phyloP scores from a whole-genome alignment of 768 basidiomycete species.

The Pulveroboletus sp. region DNA sequence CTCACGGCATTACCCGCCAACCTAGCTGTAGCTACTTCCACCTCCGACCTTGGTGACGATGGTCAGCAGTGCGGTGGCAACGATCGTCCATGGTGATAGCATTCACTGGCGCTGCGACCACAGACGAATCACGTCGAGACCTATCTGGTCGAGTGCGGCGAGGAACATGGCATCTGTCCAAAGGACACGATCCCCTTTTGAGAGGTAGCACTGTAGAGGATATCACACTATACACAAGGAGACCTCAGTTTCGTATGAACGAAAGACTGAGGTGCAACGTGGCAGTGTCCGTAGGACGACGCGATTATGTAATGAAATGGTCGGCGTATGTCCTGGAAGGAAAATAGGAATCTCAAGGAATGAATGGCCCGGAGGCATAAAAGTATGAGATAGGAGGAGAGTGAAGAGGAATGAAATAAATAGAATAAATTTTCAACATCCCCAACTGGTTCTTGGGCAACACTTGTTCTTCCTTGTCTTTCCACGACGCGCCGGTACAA shows the following conservation, averaged over 20 bases:
- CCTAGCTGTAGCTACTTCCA: slow-evolving; percentile 65
- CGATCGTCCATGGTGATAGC: slow-evolving; percentile 44
- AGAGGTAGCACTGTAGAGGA: too few relatives aligned
- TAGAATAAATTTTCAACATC: too few relatives aligned
- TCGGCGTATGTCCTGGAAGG: too few relatives aligned
- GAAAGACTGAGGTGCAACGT: too few relatives aligned
- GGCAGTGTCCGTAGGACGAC: too few relatives aligned
- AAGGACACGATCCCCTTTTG: slow-evolving; percentile 26
- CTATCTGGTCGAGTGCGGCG: slow-evolving; percentile 59
- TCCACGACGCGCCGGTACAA: slow-evolving; percentile 53
- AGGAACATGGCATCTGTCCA: slow-evolving; percentile 27
- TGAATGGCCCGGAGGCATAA: too few relatives aligned
- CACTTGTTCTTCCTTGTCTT: slow-evolving; percentile 21
- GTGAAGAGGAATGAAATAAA: too few relatives aligned
- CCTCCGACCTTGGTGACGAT: slow-evolving; percentile 64
- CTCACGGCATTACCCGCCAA: slow-evolving; percentile 48
- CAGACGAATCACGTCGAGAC: neutral
- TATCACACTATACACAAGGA: too few relatives aligned
- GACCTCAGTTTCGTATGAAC: too few relatives aligned
- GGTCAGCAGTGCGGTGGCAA: slow-evolving; percentile 72
- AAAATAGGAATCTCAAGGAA: too few relatives aligned
- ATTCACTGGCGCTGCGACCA: neutral
- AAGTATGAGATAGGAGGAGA: too few relatives aligned
- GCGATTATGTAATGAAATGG: too few relatives aligned
- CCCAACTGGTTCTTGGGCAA: slow-evolving; percentile 30